Conservation (phyloP, 768 basidiomycete genomes). For the Sutorius australiensis region DNA sequence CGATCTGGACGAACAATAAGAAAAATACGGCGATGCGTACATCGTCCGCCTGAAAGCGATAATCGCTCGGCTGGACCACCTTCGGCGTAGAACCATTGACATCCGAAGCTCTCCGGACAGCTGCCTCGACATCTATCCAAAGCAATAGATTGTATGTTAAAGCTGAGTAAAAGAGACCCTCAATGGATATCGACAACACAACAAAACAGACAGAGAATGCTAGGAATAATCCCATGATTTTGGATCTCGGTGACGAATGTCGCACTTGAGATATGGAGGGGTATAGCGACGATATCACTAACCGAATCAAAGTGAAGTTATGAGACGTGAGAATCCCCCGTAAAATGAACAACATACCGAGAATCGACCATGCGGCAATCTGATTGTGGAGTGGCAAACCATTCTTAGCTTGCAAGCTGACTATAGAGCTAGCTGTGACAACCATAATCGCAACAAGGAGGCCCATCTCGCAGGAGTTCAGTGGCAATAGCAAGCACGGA, state of each 20-base stretch:
- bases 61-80: constrained; percentile 14
- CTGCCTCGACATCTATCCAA: constrained; percentile 66
- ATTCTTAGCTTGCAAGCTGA: constrained; percentile 57
- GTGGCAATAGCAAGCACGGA: neutral
- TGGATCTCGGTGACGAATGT: constrained; percentile 42
- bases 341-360: constrained; percentile 44
- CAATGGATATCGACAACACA: constrained; percentile 76
- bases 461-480: constrained; percentile 32
- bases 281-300: constrained; percentile 48
- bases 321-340: neutral
- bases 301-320: constrained; percentile 27
- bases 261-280: constrained; percentile 43
- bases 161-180: constrained; percentile 74
- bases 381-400: constrained; percentile 66
- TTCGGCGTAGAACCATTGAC: constrained; percentile 2
- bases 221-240: constrained; percentile 60
- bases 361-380: constrained; percentile 56
- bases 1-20: constrained; percentile 82
- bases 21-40: constrained; percentile 76
- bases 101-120: constrained; percentile 16
- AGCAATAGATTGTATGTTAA: constrained; percentile 58
- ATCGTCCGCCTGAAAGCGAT: constrained; percentile 56
- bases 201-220: constrained; percentile 74
- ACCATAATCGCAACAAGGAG: constrained; percentile 46
- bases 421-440: constrained; percentile 56